phyloP scores from a whole-genome alignment of 805 yeast species.

The Candida argentea region DNA sequence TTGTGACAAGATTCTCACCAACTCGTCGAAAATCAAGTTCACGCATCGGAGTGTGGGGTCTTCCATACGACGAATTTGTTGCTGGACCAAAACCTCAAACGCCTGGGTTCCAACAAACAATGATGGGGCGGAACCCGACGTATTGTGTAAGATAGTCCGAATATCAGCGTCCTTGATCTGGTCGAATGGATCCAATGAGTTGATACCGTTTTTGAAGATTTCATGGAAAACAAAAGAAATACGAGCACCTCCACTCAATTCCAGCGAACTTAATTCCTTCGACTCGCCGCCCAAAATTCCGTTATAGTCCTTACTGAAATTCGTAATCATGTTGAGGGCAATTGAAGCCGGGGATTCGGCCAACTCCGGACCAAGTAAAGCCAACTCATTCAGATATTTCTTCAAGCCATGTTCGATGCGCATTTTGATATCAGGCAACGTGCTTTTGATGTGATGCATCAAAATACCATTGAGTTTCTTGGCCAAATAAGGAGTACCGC shows the following conservation, averaged over 20 bases:
- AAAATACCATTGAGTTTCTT: conserved; percentile 82
- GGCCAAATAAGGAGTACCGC: conserved; percentile 98
- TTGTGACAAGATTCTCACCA: conserved; percentile 81
- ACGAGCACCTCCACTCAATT: conserved; percentile 96
- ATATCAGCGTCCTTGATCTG: conserved; percentile 93
- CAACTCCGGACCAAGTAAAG: conserved; percentile 74
- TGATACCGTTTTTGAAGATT: conserved; percentile 84
- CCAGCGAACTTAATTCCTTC: conserved; percentile 78
- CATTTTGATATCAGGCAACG: conserved; percentile 80
- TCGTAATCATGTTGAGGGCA: conserved; percentile 84
- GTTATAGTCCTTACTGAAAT: conserved; percentile 82
- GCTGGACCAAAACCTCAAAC: conserved; percentile 58
- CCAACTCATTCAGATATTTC: conserved; percentile 73
- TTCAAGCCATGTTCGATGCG: conserved; percentile 49
- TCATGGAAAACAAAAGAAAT: conserved; percentile 95
- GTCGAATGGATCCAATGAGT: conserved; percentile 90
- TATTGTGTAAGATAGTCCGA: conserved; percentile 92
- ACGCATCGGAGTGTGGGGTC: conserved; percentile 89
- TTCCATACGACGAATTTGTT: conserved; percentile 72
- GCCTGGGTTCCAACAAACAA: conserved; percentile 96
- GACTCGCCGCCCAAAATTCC: conserved; percentile 90
- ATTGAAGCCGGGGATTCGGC: conserved; percentile 84
- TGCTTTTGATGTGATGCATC: conserved; percentile 62
- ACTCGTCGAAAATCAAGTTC: conserved; percentile 84
- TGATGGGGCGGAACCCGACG: conserved; percentile 93